Base-by-base conservation (phyloP, 106 monocot species). In the Gastrodia elata region DNA sequence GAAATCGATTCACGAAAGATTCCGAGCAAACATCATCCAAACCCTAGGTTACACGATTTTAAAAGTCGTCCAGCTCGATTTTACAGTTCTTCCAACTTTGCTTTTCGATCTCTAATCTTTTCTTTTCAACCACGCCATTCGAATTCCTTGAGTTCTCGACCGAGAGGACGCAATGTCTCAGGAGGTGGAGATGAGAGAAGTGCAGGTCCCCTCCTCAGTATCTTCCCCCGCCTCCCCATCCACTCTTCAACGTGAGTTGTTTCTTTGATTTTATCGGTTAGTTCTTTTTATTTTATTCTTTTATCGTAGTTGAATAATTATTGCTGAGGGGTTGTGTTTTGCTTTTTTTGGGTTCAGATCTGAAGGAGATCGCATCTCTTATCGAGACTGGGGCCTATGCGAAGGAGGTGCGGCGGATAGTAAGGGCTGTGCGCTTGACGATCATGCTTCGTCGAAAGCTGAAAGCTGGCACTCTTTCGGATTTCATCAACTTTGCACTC, bases 361-460 rank as follows among this genome's bases (percentile, higher is more conserved):
- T 93, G 88, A 98, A 93, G 85, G 93, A 98, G 81, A 91, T 93
- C 43, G 83, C 83, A 0, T 68, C 81, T 59, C 40, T 98, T 83
- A 88, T 98, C 68, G 93, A 93, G 77, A 81, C 82, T 0, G 97
- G 93, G 32, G 88, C 93, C 14, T 84, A 88, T 55, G 32, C 80
- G 64, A 93, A 93, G 83, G 97, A 98, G 88, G 88, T 91, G 44
- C 86, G 97, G 26, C 82, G 84, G 75, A 91, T 98, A 75, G 78
- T 82, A 8, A 76, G 97, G 30, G 90, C 97, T 35, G 86, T 98
- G 27, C 97, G 97, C 72, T 90, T 88, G 65, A 98, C 97, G 27
- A 77, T 90, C 32, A 77, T 81, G 78, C 81, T 93, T 30, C 90
- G 97, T 40, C 79, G 83, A 37, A 86, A 85, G 80, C 86, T 98